A percentile compares a stretch with the other conserved stretches of the same genome.
phyloP scores from a whole-genome alignment of 1,284 basidiomycete genomes.

The Rhizoctonia solani region DNA sequence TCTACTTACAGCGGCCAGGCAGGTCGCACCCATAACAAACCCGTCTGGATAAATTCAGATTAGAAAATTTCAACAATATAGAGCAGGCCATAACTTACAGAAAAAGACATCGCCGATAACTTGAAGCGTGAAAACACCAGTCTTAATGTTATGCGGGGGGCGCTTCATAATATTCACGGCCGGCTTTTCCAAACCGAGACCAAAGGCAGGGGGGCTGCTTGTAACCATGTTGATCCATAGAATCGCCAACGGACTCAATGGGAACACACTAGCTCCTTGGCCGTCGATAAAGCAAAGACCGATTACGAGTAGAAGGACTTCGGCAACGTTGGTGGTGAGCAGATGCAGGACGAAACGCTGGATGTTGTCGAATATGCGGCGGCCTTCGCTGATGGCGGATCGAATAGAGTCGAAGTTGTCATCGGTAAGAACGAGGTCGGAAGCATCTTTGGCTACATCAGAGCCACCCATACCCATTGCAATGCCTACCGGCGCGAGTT shows the following conservation, averaged over 20 bases:
- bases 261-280: constrained; percentile 62
- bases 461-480: constrained; percentile 71
- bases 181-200: constrained; percentile 63
- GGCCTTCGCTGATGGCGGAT: constrained; percentile 68
- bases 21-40: constrained; percentile 61
- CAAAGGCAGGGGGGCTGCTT: constrained; percentile 60
- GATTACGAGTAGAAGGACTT: constrained; percentile 62
- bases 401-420: constrained; percentile 76
- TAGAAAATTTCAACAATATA: background rate
- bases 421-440: constrained; percentile 69
- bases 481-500: constrained; percentile 64
- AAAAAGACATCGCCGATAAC: constrained; percentile 59
- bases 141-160: constrained; percentile 55
- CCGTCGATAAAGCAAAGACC: constrained; percentile 69
- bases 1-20: constrained; percentile 44
- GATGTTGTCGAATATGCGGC: constrained; percentile 53
- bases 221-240: constrained; percentile 52
- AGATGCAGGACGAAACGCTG: constrained; percentile 55
- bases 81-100: constrained; percentile 9
- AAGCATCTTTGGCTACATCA: constrained; percentile 66
- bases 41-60: constrained; percentile 52
- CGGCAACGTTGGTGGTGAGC: constrained; percentile 63
- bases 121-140: constrained; percentile 57
- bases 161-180: constrained; percentile 61
- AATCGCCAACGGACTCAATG: constrained; percentile 66